Conservation (phyloP, 164 flowering plant species). For the Aristolochia contorta region DNA sequence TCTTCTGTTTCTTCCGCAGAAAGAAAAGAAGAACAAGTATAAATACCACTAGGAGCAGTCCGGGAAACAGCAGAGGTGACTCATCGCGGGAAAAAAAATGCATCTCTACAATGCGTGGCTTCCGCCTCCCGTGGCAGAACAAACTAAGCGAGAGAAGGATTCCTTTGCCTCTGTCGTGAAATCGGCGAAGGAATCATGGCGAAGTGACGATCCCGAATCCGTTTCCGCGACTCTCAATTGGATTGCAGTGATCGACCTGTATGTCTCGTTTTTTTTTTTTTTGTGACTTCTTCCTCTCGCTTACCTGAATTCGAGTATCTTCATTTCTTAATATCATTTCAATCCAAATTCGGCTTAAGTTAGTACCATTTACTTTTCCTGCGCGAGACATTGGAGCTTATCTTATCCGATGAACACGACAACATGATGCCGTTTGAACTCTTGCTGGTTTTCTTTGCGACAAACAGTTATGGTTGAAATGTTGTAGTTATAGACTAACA, state of each 20-base stretch:
- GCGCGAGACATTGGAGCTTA: too few species aligned
- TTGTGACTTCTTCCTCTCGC: too few species aligned
- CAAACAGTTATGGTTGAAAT: too few species aligned
- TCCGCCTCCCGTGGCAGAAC: constrained; percentile 89
- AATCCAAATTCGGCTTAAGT: too few species aligned
- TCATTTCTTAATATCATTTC: too few species aligned
- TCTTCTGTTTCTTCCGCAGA: neutral
- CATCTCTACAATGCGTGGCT: constrained; percentile 99
- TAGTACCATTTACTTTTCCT: too few species aligned
- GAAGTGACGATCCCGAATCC: constrained; percentile 67
- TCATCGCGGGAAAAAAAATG: constrained; percentile 24
- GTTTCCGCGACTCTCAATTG: constrained; percentile 69
- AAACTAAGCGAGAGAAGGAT: constrained; percentile 55
- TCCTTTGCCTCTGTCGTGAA: constrained; percentile 54
- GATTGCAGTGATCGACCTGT: constrained; percentile 87
- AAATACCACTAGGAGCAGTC: neutral
- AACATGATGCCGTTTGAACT: too few species aligned
- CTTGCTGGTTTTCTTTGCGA: too few species aligned
- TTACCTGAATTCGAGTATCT: too few species aligned
- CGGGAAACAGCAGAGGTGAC: neutral
- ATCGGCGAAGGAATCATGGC: constrained; percentile 46
- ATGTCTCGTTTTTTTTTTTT: constrained; percentile 14
- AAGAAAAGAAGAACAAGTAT: neutral
- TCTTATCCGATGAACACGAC: too few species aligned
- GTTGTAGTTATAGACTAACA: too few species aligned